These are phyloP conservation scores for Abrus pulchellus DNA, from an alignment of 306 rosid species.

Conservation along the genomic window DNA sequence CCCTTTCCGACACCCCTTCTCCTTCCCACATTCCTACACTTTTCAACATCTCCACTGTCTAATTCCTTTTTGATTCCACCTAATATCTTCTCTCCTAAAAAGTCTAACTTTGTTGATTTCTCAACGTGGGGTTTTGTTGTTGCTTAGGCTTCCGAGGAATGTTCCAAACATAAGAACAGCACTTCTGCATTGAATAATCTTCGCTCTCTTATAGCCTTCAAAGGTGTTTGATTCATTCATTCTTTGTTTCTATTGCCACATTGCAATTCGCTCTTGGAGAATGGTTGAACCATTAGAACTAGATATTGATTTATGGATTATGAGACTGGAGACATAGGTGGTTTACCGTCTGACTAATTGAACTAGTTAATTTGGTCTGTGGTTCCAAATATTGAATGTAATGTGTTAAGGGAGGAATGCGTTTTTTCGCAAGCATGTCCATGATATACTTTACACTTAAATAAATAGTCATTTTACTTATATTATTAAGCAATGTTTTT, in stretches of 20 bases:
- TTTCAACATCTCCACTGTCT: too few species aligned
- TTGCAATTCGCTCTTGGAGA: not conserved
- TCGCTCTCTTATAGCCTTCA: constrained; percentile 82
- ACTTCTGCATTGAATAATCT: constrained; percentile 81
- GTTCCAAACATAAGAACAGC: constrained; percentile 93
- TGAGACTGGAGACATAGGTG: not conserved
- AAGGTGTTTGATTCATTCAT: constrained; percentile 50
- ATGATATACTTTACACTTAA: not conserved
- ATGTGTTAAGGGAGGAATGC: not conserved
- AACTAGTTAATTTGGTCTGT: not conserved
- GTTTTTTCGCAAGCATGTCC: not conserved
- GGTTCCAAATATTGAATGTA: constrained; percentile 25
- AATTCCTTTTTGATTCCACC: too few species aligned
- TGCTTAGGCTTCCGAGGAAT: constrained; percentile 85
- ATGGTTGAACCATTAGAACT: not conserved
- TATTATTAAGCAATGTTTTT: constrained; percentile 18
- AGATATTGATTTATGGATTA: not conserved
- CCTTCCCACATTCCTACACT: too few species aligned
- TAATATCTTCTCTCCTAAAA: not conserved
- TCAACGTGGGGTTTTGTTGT: constrained; percentile 25
- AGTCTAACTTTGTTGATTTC: not conserved
- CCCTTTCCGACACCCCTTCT: too few species aligned
- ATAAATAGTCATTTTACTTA: not conserved
- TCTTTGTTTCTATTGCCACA: not conserved
- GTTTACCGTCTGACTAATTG: constrained; percentile 2